Evolutionary conservation across 2,329 filamentous ascomycete species (phyloP), one percentile per base, ranked within the genome.

Genomic region (Capronia coronata): DNA sequence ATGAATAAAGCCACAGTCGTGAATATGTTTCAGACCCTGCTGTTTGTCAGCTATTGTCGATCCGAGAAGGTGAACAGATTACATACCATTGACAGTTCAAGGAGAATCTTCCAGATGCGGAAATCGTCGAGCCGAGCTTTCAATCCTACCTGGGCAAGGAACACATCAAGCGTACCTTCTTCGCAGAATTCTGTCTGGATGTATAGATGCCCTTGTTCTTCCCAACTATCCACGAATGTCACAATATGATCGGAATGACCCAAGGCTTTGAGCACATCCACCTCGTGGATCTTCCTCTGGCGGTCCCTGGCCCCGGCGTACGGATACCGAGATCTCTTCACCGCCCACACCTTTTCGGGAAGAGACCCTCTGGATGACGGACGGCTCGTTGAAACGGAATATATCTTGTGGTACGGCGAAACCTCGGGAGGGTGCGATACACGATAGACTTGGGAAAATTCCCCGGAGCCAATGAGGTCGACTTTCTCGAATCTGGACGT

Each of bases 101-200:
- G 78, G 61, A 97, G 73, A 50, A 97, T 91, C 72, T 98, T 98
- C 88, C 93, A 98, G 67, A 97, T 96, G 54, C 93, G 81, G 70
- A 98, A 98, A 66, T 97, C 93, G 68, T 98, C 93, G 58, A 98
- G 71, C 60, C 91, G 80, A 40, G 88, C 90, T 64, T 86, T 88
- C 54, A 84, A 77, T 19, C 93, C 93, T 52, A 88, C 81, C 50
- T 85, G 80, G n/a, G 80, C 78, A 23, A 98, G 75, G 64, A 97
- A 98, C 13, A 82, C 77, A 64, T 94, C 86, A 37, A 98, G 73
- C 53, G 87, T 94, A 13, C 93, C 93, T 65, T 95, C 88, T 65
- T 96, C 90, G 63, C 93, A 98, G 65, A 84, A 97, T 64, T 98
- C 93, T 0, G 91, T 97, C 71, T 97, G 91, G 53, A 98, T 97